These are phyloP conservation scores for Cryptococcus hybrid DNA, from an alignment of 1,284 basidiomycete genomes.

Conservation along the genomic window DNA sequence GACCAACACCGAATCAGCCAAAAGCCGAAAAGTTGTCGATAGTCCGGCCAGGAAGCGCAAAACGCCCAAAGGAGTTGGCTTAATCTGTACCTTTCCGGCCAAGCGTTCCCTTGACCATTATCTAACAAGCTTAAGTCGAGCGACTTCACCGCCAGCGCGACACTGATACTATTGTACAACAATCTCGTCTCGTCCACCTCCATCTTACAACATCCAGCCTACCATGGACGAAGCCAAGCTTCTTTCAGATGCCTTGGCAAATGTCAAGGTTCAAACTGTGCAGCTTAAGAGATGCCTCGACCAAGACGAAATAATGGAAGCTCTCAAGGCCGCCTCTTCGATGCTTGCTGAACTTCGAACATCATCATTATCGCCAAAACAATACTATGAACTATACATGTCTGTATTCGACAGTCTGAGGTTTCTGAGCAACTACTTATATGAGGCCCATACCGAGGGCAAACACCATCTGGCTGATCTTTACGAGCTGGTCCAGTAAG, in stretches of 20 bases:
- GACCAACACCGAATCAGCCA: no score
- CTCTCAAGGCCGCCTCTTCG: constrained; percentile 86
- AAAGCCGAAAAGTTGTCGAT: no score
- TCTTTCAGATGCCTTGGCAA: constrained; percentile 50
- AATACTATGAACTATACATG: constrained; percentile 98
- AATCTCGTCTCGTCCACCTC: no score
- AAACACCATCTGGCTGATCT: constrained; percentile 91
- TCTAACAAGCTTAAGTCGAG: constrained; percentile 13
- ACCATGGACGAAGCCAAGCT: constrained; percentile 40
- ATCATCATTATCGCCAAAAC: constrained; percentile 85
- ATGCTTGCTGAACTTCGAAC: constrained; percentile 94
- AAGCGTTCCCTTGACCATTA: no score
- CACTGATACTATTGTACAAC: no score
- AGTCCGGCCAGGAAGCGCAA: no score
- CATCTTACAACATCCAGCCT: no score
- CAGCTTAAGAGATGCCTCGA: constrained; percentile 93
- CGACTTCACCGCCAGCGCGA: no score
- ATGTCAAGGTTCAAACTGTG: constrained; percentile 87
- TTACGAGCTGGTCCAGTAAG: constrained; percentile 94
- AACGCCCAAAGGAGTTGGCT: no score
- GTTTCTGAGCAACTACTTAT: constrained; percentile 89
- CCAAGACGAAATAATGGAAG: constrained; percentile 93
- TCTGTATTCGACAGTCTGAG: constrained; percentile 91
- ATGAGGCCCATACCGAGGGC: constrained; percentile 83
- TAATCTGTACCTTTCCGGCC: no score